A percentile compares a stretch with the other conserved stretches of the same genome.
Conservation (phyloP, 331 rosid species). For the Pyracantha coccinea region DNA sequence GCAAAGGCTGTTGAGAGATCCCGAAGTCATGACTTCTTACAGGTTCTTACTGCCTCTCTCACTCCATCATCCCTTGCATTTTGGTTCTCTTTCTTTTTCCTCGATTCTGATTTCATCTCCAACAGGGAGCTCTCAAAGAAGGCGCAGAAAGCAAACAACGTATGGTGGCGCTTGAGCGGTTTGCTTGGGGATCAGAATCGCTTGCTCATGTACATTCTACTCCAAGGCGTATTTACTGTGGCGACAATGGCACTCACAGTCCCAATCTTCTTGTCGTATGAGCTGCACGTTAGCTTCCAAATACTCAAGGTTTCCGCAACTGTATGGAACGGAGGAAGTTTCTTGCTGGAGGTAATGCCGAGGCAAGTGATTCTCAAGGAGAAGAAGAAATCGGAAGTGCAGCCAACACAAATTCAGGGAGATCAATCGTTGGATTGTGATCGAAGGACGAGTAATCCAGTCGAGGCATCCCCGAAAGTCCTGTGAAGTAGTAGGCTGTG, state of each 20-base stretch:
- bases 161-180: slow-evolving; percentile 91
- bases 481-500: not conserved
- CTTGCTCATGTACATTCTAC: slow-evolving; percentile 55
- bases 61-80: not conserved
- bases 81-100: not conserved
- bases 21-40: slow-evolving; percentile 98
- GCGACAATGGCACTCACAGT: slow-evolving; percentile 91
- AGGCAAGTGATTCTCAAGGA: slow-evolving; percentile 81
- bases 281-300: slow-evolving; percentile 64
- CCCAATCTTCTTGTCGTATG: slow-evolving; percentile 81
- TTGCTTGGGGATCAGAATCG: slow-evolving; percentile 92
- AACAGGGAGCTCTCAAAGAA: slow-evolving; percentile 78
- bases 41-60: slow-evolving; percentile 30
- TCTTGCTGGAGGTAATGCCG: slow-evolving; percentile 91
- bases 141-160: slow-evolving; percentile 84
- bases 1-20: slow-evolving; percentile 78
- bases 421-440: slow-evolving; percentile 10
- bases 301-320: slow-evolving; percentile 81
- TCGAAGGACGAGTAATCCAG: not conserved
- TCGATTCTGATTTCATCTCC: not conserved
- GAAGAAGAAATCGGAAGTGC: slow-evolving; percentile 58
- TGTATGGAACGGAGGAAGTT: slow-evolving; percentile 91
- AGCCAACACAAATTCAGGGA: slow-evolving; percentile 20
- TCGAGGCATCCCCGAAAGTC: slow-evolving; percentile 1
- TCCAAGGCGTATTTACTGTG: slow-evolving; percentile 74